These are phyloP conservation scores for Aspergillus awamori DNA, from an alignment of 2,329 filamentous ascomycete genomes.

Conservation along the genomic window DNA sequence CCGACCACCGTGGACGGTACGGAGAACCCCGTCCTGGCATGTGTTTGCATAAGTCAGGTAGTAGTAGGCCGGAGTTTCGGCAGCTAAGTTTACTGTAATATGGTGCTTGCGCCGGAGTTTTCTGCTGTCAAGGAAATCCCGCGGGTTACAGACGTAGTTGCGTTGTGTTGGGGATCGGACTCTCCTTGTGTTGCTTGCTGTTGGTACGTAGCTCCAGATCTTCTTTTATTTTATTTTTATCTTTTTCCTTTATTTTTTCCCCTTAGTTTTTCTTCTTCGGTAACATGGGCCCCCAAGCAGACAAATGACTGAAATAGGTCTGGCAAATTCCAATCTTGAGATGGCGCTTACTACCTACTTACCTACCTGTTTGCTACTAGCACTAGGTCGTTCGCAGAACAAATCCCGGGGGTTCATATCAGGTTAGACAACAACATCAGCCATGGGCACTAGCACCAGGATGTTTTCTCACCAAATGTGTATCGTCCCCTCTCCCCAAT, in stretches of 20 bases:
- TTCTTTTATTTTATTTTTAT: neutral
- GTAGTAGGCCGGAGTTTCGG: neutral
- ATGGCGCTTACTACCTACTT: neutral
- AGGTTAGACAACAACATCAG: slow-evolving; percentile 10
- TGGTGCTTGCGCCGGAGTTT: neutral
- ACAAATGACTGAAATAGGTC: too few relatives aligned
- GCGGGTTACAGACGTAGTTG: neutral
- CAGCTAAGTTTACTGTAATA: neutral
- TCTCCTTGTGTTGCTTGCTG: neutral
- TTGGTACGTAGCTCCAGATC: neutral
- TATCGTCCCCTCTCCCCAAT: neutral
- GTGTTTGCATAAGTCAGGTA: neutral
- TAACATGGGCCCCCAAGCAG: neutral
- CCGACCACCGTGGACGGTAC: neutral
- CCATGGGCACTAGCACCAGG: neutral
- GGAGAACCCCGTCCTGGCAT: neutral
- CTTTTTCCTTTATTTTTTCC: too few relatives aligned
- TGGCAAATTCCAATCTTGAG: neutral
- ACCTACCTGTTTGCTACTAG: neutral
- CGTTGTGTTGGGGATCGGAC: neutral
- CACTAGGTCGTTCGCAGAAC: neutral
- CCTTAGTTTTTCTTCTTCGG: neutral
- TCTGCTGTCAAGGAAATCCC: neutral
- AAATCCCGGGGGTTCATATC: neutral
- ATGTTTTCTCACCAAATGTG: slow-evolving; percentile 1